phyloP scores from a whole-genome alignment of 495 filamentous ascomycete genomes.

The Lichenothelia convexa region DNA sequence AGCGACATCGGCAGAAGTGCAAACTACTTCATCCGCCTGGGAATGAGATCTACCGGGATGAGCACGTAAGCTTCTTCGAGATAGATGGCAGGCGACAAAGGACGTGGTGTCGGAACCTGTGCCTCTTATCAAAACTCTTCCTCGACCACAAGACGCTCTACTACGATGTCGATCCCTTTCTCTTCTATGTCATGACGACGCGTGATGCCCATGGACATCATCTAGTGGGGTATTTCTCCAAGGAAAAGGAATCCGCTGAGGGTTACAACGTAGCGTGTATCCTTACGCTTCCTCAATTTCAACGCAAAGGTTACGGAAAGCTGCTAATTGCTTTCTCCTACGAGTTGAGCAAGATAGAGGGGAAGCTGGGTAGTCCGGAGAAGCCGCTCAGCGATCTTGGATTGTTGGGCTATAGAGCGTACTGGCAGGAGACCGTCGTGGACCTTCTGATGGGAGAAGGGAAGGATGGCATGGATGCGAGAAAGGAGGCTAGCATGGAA shows the following conservation, averaged over 20 bases:
- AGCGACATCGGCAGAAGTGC: constrained; percentile 76
- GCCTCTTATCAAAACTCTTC: constrained; percentile 86
- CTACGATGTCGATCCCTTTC: constrained; percentile 95
- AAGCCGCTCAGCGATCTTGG: constrained; percentile 92
- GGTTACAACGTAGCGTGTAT: constrained; percentile 98
- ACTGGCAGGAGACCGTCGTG: constrained; percentile 88
- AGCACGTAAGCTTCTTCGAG: constrained; percentile 89
- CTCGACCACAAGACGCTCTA: constrained; percentile 99
- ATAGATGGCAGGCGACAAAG: constrained; percentile 90
- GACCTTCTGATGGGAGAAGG: constrained; percentile 45
- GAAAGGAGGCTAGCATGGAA: constrained; percentile 59
- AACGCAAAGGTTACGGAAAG: constrained; percentile 81
- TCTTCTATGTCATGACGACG: constrained; percentile 95
- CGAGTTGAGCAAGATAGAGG: constrained; percentile 87
- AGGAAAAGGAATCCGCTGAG: constrained; percentile 92
- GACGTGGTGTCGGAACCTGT: constrained; percentile 93
- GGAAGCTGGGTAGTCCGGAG: constrained; percentile 84
- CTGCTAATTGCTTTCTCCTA: constrained; percentile 95
- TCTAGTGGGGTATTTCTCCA: constrained; percentile 91
- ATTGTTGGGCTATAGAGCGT: constrained; percentile 78
- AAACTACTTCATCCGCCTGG: constrained; percentile 83
- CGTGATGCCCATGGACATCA: constrained; percentile 77
- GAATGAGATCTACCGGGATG: constrained; percentile 95
- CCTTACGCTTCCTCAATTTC: constrained; percentile 85
- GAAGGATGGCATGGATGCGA: constrained; percentile 20